Base-by-base conservation (phyloP, 305 asterid species). In the Nicotiana rustica region DNA sequence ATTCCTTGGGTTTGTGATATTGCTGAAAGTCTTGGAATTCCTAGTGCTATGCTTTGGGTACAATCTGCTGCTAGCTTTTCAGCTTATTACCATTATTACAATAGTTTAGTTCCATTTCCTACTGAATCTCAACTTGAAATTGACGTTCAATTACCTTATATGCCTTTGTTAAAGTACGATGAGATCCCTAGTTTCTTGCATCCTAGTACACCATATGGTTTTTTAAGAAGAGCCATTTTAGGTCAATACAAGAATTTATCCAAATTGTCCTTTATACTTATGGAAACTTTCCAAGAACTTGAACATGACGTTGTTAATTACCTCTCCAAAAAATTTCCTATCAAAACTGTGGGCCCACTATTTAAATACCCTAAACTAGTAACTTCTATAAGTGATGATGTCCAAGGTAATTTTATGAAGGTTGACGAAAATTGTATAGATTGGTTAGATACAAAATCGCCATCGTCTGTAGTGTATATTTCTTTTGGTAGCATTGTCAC, bases 401-500 rank as follows among this genome's bases (percentile, higher is more conserved):
- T 95, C 3, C 87, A 89, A 0, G 97, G 80, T 7, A 96, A 95
- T 41, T 85, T 93, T 14, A 69, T 77, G 5, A 77, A 88, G 4
- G 91, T 88, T 2, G 95, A 92, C 57, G 47, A 69, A 18, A 44
- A 38, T 56, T 93, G 97, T 89, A 84, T 93, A 18, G 64, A 90
- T 14, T 95, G 98, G 98, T 90, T 95, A 0, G 89, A 93, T 57
- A 5, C 64, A 41, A 97, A 93, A 79, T 92, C 93, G 2, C 14
- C 59, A 0, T 89, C 84, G 71, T 93, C 98, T 6, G 93, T 95
- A 1, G 19, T 93, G 6, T 93, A 87, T 77, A 92, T 93, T 47
- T 93, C 97, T 82, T 85, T 95, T 62, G 98, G 97, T 19, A 93
- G 98, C 38, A 87, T 92, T 49, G 96, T 94, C 0, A 68, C 85